Base-by-base conservation (phyloP, 1,284 basidiomycete genomes). In the Malassezia japonica region DNA sequence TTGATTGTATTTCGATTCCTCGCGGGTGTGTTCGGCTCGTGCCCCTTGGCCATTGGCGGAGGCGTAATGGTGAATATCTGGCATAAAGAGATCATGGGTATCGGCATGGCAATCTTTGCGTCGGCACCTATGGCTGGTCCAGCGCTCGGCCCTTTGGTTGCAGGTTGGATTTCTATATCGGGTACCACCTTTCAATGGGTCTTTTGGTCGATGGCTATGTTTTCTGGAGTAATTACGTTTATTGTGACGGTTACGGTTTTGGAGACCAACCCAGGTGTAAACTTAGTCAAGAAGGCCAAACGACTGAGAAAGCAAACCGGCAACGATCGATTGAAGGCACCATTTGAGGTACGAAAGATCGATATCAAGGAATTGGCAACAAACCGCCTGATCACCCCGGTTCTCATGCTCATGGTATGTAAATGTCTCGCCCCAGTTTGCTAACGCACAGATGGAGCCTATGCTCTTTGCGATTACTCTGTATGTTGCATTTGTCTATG, bases 71-170 rank as follows among this genome's bases (percentile, higher is more conserved):
- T 82, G 9, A 76, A 78, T 52, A 67, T 79, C 41, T 87, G 84
- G 84, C 82, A 84, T 56, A 78, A 79, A 0, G 79, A 80, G 55
- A 78, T 77, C 20, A 77, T 85, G 43, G 85, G 85, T 10, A 79
- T 81, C 46, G 84, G 85, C 0, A 75, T 86, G 52, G 80, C 82
- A 12, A 69, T 83, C 38, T 85, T 85, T 65, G 78, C 81, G 1
- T 71, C 85, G 8, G 83, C 84, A 3, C 86, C 86, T 0, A 87
- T 88, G 62, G 83, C 83, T 6, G 84, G 84, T 7, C 84, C 84
- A 15, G 76, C 77, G 6, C 21, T 71, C 2, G 72, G 70, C 6
- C 74, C 73, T 1, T 60, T 74, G 18, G 57, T 70, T 28, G 65
- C 67, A 1, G 64, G 69, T 8, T 74, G 70, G 62, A 79, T 81